A percentile compares a stretch with the other conserved stretches of the same genome.
Evolutionary conservation across 495 filamentous ascomycete species (phyloP).

Genomic region (Podospora sp.): DNA sequence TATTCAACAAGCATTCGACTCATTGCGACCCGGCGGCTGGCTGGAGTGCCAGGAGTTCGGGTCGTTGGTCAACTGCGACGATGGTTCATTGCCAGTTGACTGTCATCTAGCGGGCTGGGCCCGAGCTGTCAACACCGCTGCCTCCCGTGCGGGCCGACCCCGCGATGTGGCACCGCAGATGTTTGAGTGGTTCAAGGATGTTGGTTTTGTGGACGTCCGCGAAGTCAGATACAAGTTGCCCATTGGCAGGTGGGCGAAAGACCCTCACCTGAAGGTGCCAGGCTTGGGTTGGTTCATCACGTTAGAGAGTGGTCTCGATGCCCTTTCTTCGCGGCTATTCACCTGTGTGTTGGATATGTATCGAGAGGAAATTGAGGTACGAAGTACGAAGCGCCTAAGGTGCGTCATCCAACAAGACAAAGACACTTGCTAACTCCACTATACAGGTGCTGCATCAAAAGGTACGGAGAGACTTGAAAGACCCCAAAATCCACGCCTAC

Average conservation of each 20-base stretch:
- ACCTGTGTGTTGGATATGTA: too few species aligned
- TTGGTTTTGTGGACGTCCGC: not conserved
- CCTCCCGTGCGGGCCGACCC: not conserved
- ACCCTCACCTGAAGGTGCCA: not conserved
- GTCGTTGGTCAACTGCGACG: not conserved
- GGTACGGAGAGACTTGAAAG: not conserved
- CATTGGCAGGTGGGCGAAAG: not conserved
- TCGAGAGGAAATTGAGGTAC: too few species aligned
- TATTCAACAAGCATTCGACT: not conserved
- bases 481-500: not conserved
- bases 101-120: not conserved
- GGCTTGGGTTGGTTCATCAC: not conserved
- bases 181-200: not conserved
- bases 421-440: not conserved
- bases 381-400: too few species aligned
- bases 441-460: not conserved
- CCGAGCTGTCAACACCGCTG: not conserved
- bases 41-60: slow-evolving; percentile 1
- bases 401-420: too few species aligned
- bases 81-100: not conserved
- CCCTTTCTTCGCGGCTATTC: not conserved
- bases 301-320: not conserved
- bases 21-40: not conserved
- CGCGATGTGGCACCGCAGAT: not conserved
- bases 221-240: not conserved